Percentiles rank a stretch among this genome's conserved stretches.
These are phyloP conservation scores for Fusarium sp. DNA, from an alignment of 2,329 filamentous ascomycete genomes.

Conservation along the genomic window DNA sequence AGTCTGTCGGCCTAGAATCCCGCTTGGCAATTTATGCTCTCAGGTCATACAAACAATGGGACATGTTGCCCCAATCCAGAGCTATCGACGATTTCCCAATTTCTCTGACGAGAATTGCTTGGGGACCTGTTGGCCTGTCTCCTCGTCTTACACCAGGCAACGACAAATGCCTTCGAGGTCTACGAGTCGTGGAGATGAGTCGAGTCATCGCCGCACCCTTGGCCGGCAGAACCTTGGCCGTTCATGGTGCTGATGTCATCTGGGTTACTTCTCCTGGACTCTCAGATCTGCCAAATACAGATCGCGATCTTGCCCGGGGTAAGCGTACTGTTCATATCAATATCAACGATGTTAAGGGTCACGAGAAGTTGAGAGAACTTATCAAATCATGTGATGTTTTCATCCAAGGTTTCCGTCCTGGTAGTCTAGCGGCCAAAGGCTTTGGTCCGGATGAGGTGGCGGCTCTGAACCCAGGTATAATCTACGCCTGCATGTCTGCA, in stretches of 20 bases:
- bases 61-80: background rate
- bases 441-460: background rate
- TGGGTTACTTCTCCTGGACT: background rate
- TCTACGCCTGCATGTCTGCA: background rate
- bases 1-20: background rate
- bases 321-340: background rate
- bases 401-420: background rate
- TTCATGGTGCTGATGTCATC: slow-evolving; percentile 1
- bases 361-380: background rate
- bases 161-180: background rate
- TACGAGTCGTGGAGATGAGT: slow-evolving; percentile 3
- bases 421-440: background rate
- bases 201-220: background rate
- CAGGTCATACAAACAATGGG: background rate
- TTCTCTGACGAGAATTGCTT: background rate
- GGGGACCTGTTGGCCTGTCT: background rate
- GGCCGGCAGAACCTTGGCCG: background rate
- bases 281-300: background rate
- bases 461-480: background rate
- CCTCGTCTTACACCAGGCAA: background rate
- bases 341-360: background rate
- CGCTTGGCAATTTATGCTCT: background rate
- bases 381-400: background rate
- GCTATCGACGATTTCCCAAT: background rate
- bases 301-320: background rate